These are phyloP conservation scores for Conticribra weissflogii DNA, from an alignment of 108 stramenopile species.

Conservation along the genomic window DNA sequence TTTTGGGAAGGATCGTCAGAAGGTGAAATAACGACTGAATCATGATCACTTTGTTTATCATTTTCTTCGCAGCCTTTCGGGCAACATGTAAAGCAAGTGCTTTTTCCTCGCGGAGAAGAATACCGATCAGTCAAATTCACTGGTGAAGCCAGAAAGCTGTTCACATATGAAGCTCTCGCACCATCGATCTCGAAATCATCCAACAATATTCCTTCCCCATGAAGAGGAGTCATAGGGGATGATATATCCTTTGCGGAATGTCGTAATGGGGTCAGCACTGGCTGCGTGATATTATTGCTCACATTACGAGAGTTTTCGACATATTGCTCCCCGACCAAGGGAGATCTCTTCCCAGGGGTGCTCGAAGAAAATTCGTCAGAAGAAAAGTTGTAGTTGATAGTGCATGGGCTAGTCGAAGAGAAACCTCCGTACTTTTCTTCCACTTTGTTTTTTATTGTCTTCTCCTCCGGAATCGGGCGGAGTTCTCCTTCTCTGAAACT, in stretches of 20 bases:
- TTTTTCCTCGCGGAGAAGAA: not conserved
- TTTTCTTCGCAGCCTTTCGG: no score
- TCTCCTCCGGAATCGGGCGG: not conserved
- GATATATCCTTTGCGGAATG: not conserved
- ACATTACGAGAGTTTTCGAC: not conserved
- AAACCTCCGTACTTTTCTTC: not conserved
- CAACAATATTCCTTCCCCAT: not conserved
- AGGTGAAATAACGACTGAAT: not conserved
- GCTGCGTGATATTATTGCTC: not conserved
- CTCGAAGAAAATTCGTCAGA: not conserved
- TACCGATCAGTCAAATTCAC: not conserved
- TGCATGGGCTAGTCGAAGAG: not conserved
- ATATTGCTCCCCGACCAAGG: not conserved
- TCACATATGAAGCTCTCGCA: not conserved
- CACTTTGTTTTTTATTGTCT: not conserved
- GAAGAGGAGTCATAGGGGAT: not conserved
- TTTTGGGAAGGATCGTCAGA: not conserved
- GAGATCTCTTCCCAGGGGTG: not conserved
- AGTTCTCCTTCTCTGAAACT: not conserved
- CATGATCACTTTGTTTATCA: no score
- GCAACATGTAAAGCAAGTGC: not conserved
- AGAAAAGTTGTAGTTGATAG: not conserved
- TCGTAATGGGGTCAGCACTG: not conserved
- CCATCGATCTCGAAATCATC: not conserved
- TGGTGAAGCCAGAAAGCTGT: not conserved